phyloP scores from a whole-genome alignment of 371 early-diverging fungal genomes.

The Smittium culicis region DNA sequence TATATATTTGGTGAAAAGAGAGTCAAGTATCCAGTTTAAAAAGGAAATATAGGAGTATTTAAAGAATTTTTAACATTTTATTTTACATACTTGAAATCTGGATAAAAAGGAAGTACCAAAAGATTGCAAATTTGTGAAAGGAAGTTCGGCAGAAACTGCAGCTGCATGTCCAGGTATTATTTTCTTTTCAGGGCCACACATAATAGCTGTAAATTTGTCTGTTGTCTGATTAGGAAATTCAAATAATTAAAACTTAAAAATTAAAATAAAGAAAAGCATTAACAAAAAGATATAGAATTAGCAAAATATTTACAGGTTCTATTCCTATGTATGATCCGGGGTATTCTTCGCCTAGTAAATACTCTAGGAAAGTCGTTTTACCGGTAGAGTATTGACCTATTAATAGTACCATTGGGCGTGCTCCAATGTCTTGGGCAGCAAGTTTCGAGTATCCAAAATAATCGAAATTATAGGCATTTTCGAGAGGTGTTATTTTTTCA shows the following conservation, averaged over 20 bases:
- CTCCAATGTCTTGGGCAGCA: conserved; percentile 61
- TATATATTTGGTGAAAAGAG: no score
- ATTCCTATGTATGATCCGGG: conserved; percentile 76
- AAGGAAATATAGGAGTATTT: no score
- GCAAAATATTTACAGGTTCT: conserved; percentile 43
- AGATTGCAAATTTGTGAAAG: conserved; percentile 54
- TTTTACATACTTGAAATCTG: conserved; percentile 52
- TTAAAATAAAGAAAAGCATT: neutral
- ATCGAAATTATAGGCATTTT: conserved; percentile 62
- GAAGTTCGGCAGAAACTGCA: conserved; percentile 68
- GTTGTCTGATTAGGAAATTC: conserved; percentile 33
- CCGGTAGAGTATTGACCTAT: conserved; percentile 78
- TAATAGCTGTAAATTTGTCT: conserved; percentile 71
- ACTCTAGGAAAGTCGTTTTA: conserved; percentile 71
- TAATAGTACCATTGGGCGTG: conserved; percentile 72
- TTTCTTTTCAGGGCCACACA: conserved; percentile 49
- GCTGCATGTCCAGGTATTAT: conserved; percentile 82
- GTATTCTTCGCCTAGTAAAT: conserved; percentile 63
- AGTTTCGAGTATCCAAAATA: conserved; percentile 62
- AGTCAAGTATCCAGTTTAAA: no score
- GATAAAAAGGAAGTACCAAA: conserved; percentile 72
- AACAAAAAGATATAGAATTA: neutral
- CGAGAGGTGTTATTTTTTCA: conserved; percentile 54
- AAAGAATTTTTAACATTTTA: no score
- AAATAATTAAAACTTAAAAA: conserved; percentile 11